A percentile compares a stretch with the other conserved stretches of the same genome.
Evolutionary conservation across 169 alveolate genomes (phyloP).

Genomic region (Eimeria sp.): DNA sequence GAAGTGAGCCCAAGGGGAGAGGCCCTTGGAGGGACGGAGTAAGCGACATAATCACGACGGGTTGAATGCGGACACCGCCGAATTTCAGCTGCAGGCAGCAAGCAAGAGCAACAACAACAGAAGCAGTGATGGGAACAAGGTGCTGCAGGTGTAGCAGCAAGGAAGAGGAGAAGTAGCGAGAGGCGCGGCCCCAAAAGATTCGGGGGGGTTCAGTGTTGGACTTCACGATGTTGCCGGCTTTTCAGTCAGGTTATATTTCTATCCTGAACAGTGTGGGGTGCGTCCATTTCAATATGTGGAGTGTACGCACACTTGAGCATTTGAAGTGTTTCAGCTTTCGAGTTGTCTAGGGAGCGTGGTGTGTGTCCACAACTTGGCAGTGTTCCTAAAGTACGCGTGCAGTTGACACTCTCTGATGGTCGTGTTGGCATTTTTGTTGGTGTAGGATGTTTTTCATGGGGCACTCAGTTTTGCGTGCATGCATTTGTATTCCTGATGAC

Average conservation of each 20-base stretch:
- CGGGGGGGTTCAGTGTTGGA: neutral
- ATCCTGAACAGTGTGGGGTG: conserved; percentile 64
- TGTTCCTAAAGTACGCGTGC: neutral
- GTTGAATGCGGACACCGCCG: neutral
- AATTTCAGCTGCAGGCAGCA: neutral
- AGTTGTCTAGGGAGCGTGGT: neutral
- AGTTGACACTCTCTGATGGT: neutral
- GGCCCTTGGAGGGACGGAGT: neutral
- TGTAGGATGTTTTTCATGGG: neutral
- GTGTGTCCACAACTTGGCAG: neutral
- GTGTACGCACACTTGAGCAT: neutral
- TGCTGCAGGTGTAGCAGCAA: neutral
- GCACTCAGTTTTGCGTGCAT: neutral
- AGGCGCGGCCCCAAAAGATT: neutral
- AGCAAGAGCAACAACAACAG: neutral
- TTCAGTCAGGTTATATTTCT: conserved; percentile 61
- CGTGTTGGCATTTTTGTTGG: neutral
- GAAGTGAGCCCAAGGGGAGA: neutral
- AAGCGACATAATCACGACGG: neutral
- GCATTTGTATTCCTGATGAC: neutral
- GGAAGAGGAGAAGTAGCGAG: neutral
- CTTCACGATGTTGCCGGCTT: conserved; percentile 42
- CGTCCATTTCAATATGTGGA: neutral
- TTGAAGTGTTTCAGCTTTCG: no score
- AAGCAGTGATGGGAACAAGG: neutral